Percentiles rank a stretch among this genome's conserved stretches.
These are phyloP conservation scores for Phytophthora agathidicida DNA, from an alignment of 352 stramenopile species.

Conservation along the genomic window DNA sequence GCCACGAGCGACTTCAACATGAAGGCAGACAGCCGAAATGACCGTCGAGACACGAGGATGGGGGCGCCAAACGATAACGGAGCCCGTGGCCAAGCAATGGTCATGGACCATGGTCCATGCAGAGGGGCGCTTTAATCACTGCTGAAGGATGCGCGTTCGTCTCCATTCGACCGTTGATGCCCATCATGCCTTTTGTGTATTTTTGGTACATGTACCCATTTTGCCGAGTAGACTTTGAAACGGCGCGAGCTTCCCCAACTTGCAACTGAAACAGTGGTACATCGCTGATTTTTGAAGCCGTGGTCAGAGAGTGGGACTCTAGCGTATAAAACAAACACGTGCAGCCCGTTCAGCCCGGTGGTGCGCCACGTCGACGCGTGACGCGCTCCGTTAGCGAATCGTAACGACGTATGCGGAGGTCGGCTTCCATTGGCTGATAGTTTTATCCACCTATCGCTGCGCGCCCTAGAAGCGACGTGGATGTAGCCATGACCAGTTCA, in stretches of 20 bases:
- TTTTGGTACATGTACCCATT: too few relatives aligned
- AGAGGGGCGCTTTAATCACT: neutral
- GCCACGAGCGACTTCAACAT: constrained; percentile 16
- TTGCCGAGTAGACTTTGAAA: too few relatives aligned
- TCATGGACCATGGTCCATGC: neutral
- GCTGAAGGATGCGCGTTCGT: constrained; percentile 14
- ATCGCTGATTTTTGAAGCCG: constrained; percentile 23
- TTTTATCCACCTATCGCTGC: neutral
- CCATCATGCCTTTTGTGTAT: constrained; percentile 7
- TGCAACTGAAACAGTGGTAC: constrained; percentile 5
- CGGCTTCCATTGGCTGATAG: neutral
- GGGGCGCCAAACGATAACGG: neutral
- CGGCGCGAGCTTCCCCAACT: neutral
- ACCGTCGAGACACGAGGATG: constrained; percentile 14
- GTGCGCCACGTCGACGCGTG: constrained; percentile 20
- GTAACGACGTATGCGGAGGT: too few relatives aligned
- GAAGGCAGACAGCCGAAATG: constrained; percentile 8
- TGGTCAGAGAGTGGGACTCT: constrained; percentile 15
- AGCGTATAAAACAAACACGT: neutral
- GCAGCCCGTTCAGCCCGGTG: constrained; percentile 4
- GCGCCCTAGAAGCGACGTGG: neutral
- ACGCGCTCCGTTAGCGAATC: constrained; percentile 17
- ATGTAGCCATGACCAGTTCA: neutral
- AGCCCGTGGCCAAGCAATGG: neutral
- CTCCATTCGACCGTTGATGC: constrained; percentile 7